Evolutionary conservation across 345 rosid species (phyloP).

Genomic region (Barbarea vulgaris): DNA sequence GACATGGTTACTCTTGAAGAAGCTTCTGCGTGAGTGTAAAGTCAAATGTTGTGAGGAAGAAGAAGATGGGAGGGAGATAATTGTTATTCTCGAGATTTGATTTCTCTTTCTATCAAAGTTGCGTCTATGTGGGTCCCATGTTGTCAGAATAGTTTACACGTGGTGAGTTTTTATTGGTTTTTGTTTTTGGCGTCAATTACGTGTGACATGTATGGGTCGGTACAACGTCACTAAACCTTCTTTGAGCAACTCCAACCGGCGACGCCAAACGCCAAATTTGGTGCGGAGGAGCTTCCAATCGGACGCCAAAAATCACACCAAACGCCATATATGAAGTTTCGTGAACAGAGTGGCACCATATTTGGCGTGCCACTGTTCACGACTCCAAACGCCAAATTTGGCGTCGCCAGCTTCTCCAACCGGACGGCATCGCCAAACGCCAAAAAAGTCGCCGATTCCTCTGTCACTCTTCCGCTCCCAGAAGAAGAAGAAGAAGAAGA

Average conservation of each 20-base stretch:
- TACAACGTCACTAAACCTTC: not conserved
- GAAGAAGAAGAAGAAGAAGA: constrained; percentile 46
- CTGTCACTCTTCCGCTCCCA: no score
- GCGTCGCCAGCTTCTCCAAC: no score
- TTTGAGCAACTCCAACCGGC: no score
- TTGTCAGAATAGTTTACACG: not conserved
- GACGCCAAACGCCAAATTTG: no score
- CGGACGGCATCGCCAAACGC: no score
- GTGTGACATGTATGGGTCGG: not conserved
- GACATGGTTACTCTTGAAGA: constrained; percentile 43
- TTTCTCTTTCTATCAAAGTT: not conserved
- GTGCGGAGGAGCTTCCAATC: no score
- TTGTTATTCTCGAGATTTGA: not conserved
- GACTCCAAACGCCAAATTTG: no score
- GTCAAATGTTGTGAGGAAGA: not conserved
- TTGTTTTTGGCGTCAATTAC: not conserved
- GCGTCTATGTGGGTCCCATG: not conserved
- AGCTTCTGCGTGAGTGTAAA: constrained; percentile 4
- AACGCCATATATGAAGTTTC: no score
- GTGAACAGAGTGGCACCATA: no score
- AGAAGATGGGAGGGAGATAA: not conserved
- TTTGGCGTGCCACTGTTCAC: no score
- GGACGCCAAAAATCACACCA: no score
- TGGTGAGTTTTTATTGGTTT: not conserved
- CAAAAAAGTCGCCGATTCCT: no score